phyloP scores from a whole-genome alignment of 345 rosid genomes.

The Linum usitatissimum region DNA sequence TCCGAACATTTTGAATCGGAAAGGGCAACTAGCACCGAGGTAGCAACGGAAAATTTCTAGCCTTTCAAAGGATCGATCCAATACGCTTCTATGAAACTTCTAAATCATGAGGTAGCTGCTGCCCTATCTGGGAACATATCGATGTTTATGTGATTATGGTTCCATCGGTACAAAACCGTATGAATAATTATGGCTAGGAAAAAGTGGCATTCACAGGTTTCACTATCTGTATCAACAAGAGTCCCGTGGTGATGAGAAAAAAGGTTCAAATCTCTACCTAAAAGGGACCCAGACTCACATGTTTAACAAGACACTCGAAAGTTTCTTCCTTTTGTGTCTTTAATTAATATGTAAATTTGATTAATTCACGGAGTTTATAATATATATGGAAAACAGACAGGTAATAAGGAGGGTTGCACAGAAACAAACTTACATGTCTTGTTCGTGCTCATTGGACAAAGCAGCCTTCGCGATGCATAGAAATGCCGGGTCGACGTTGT shows the following conservation, averaged over 20 bases:
- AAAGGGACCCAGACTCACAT: not conserved
- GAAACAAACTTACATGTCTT: conserved; percentile 66
- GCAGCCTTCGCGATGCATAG: conserved; percentile 74
- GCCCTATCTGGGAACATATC: not conserved
- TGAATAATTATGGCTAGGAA: no score
- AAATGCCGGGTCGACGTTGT: conserved; percentile 80
- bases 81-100: not conserved
- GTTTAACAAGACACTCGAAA: no score
- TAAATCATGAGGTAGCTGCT: not conserved
- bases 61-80: no score
- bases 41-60: not conserved
- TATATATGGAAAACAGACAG: not conserved
- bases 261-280: not conserved
- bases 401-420: not conserved
- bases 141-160: not conserved
- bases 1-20: not conserved
- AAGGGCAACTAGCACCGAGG: not conserved
- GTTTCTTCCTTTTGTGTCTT: not conserved
- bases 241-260: not conserved
- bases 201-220: not conserved
- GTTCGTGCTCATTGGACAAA: conserved; percentile 65
- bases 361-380: no score
- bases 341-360: no score
- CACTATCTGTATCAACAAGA: not conserved
- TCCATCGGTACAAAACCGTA: no score